Evolutionary conservation across 2,329 filamentous ascomycete genomes (phyloP), one percentile per base, ranked within the genome.

Genomic region (Sphaerulina musiva): DNA sequence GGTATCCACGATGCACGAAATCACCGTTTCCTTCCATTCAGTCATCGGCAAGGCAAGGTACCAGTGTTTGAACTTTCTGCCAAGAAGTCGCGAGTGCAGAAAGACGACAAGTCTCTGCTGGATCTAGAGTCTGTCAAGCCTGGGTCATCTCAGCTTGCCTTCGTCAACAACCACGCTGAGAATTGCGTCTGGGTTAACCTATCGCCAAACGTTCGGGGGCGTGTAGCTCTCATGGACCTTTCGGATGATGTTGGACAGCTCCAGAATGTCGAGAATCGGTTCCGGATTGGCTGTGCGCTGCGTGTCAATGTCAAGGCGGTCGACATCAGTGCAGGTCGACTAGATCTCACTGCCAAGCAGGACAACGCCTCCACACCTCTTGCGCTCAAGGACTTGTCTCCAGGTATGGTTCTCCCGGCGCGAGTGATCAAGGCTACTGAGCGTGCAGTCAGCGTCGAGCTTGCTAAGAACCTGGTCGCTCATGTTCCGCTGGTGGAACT

Each of bases 1-100:
- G 92, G 91, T 59, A 79, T 95, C 32, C 92, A 97, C 67, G 90
- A 96, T 72, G 87, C 90, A 47, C 85, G 86, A 61, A 95, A 89
- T 64, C 89, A 96, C 71, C 84, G 86, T 44, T 98, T 95, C 74
- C 77, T 98, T 41, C 91, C 93, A 2, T 88, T 98, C 64, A 87
- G 87, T 38, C 92, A 97, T 72, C 82, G 90, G 50, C 83, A 84
- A 46, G 84, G 83, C 53, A 91, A 90, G 69, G 84, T 85, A 43
- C 76, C 82, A 0, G 86, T 95, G 1, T 87, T 92, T 55, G 93
- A 98, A 69, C 79, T 97, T 49, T 93, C 91, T 3, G 81, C 86
- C 3, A 96, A 91, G 72, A 69, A 74, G n/a, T 70, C 68, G 54
- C 52, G 66, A 43, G 53, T 66, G n/a, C 48, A 61, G 20, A 48